Evolutionary conservation across 2,329 filamentous ascomycete genomes (phyloP).

Genomic region (Lanzia echinophila): DNA sequence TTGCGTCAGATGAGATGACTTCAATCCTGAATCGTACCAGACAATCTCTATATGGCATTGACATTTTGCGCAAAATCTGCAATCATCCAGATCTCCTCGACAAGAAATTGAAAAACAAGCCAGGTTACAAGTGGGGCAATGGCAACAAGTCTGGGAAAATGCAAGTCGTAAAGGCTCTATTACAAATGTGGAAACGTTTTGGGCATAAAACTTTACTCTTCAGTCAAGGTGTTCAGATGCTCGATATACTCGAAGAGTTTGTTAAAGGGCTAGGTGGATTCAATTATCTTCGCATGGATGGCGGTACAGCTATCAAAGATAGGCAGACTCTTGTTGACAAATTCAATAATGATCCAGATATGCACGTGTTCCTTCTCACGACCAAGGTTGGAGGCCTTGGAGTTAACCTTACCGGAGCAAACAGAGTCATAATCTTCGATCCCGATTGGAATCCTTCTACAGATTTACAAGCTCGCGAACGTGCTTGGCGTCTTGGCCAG

Average conservation of each 20-base stretch:
- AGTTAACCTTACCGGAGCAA: slow-evolving; percentile 89
- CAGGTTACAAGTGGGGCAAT: slow-evolving; percentile 70
- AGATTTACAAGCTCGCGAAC: slow-evolving; percentile 87
- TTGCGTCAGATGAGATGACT: slow-evolving; percentile 78
- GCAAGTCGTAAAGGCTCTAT: slow-evolving; percentile 81
- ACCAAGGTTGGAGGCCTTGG: slow-evolving; percentile 94
- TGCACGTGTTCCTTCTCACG: slow-evolving; percentile 87
- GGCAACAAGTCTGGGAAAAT: slow-evolving; percentile 85
- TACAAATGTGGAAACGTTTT: slow-evolving; percentile 76
- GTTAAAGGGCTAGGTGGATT: slow-evolving; percentile 61
- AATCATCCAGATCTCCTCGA: slow-evolving; percentile 90
- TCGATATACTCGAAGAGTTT: slow-evolving; percentile 86
- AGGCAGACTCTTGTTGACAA: slow-evolving; percentile 87
- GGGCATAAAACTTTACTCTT: slow-evolving; percentile 93
- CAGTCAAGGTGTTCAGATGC: slow-evolving; percentile 88
- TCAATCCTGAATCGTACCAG: slow-evolving; percentile 68
- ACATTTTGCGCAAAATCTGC: slow-evolving; percentile 90
- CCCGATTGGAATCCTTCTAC: slow-evolving; percentile 99
- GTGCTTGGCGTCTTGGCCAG: slow-evolving; percentile 92
- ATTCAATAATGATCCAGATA: slow-evolving; percentile 74
- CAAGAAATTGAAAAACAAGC: slow-evolving; percentile 46
- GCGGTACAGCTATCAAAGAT: slow-evolving; percentile 78
- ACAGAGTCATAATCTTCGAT: slow-evolving; percentile 96
- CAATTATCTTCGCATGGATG: slow-evolving; percentile 86
- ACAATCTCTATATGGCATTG: slow-evolving; percentile 82